Conservation (phyloP, 1,284 basidiomycete genomes). For the Tausonia pullulans region DNA sequence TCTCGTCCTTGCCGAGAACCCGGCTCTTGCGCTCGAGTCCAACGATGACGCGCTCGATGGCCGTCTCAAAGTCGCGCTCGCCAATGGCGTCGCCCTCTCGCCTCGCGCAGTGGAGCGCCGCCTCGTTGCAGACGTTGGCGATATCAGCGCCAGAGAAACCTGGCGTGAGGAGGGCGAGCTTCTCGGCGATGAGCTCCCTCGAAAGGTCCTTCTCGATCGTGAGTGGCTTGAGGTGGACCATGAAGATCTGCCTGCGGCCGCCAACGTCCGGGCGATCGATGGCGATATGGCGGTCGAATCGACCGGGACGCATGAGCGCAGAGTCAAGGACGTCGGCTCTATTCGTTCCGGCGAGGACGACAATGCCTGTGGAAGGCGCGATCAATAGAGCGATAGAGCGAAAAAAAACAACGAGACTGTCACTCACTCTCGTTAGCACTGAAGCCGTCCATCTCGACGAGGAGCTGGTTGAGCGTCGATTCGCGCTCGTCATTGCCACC, state of each 20-base stretch:
- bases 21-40: constrained; percentile 92
- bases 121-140: constrained; percentile 97
- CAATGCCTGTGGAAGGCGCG: constrained; percentile 49
- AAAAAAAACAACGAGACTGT: too few relatives aligned
- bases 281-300: constrained; percentile 93
- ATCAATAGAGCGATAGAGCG: too few relatives aligned
- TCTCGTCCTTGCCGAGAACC: constrained; percentile 88
- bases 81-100: constrained; percentile 66
- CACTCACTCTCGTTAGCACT: constrained; percentile 58
- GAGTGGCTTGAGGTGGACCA: constrained; percentile 82
- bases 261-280: constrained; percentile 92
- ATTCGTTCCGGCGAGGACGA: constrained; percentile 94
- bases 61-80: constrained; percentile 85
- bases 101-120: constrained; percentile 87
- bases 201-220: constrained; percentile 52
- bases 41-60: constrained; percentile 96
- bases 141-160: constrained; percentile 99
- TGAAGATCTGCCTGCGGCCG: constrained; percentile 87
- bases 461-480: constrained; percentile 90
- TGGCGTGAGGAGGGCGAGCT: constrained; percentile 88
- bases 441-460: constrained; percentile 99
- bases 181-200: constrained; percentile 62
- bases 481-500: constrained; percentile 98
- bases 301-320: constrained; percentile 90
- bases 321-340: constrained; percentile 90